Evolutionary conservation across 2,329 filamentous ascomycete genomes (phyloP).

Genomic region (Sclerotinia borealis): DNA sequence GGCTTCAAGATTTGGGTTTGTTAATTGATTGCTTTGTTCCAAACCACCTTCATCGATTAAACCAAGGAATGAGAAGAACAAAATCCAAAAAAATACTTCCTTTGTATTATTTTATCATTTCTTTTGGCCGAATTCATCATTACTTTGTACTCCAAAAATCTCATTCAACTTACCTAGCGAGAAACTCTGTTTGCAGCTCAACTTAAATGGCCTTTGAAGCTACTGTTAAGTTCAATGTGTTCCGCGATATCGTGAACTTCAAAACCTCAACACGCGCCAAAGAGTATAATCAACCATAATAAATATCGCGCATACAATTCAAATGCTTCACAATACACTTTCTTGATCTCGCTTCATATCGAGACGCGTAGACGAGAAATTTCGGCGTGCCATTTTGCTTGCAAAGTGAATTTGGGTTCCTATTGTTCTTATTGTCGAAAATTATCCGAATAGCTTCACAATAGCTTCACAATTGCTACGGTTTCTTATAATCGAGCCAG

Average conservation of each 20-base stretch:
- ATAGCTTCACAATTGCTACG: not conserved
- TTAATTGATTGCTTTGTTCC: no score
- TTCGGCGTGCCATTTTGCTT: not conserved
- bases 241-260: conserved; percentile 10
- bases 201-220: conserved; percentile 10
- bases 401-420: conserved; percentile 6
- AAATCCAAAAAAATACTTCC: not conserved
- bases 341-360: not conserved
- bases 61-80: not conserved
- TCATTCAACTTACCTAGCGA: not conserved
- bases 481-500: not conserved
- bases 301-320: not conserved
- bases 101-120: not conserved
- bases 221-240: conserved; percentile 7
- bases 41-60: no score
- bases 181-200: conserved; percentile 12
- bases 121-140: not conserved
- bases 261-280: conserved; percentile 8
- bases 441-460: not conserved
- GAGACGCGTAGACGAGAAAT: conserved; percentile 6
- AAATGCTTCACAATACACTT: not conserved
- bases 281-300: conserved; percentile 12
- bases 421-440: not conserved
- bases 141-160: not conserved
- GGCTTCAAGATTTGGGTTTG: no score